These are phyloP conservation scores for Cutaneotrichosporon cutaneum DNA, from an alignment of 1,284 basidiomycete genomes.

Conservation along the genomic window DNA sequence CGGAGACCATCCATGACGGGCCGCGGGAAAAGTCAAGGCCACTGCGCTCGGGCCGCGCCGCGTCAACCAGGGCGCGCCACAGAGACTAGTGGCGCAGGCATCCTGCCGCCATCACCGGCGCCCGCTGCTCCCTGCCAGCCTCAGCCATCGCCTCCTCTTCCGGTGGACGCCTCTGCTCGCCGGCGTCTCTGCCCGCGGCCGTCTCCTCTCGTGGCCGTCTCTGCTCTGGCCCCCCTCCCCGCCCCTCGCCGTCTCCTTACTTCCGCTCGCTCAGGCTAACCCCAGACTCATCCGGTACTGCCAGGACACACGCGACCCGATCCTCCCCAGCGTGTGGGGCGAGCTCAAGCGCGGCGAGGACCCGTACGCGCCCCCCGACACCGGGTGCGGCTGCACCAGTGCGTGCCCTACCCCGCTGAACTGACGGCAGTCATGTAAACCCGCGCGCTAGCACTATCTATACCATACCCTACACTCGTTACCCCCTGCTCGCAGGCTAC, in stretches of 20 bases:
- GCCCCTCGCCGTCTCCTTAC: not conserved
- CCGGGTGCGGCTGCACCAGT: slow-evolving; percentile 42
- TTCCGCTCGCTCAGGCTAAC: slow-evolving; percentile 2
- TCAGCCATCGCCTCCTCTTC: too few species aligned
- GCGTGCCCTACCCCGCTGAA: not conserved
- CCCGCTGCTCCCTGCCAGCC: not conserved
- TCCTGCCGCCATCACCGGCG: not conserved
- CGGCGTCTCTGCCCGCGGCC: not conserved
- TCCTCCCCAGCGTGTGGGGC: slow-evolving; percentile 91
- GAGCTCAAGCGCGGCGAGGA: slow-evolving; percentile 81
- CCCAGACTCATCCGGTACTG: slow-evolving; percentile 82
- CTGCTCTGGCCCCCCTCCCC: not conserved
- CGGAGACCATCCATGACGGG: not conserved
- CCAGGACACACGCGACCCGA: slow-evolving; percentile 82
- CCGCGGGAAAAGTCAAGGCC: not conserved
- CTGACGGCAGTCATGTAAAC: slow-evolving; percentile 12
- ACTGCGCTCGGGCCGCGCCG: not conserved
- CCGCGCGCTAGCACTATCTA: not conserved
- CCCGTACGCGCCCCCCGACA: slow-evolving; percentile 75
- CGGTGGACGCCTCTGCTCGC: too few species aligned
- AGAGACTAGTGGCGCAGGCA: not conserved
- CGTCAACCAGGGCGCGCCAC: not conserved
- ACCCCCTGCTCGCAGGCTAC: slow-evolving; percentile 3
- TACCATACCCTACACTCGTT: slow-evolving; percentile 7
- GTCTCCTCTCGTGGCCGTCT: too few species aligned